These are phyloP conservation scores for Auricularia sp. DNA, from an alignment of 768 basidiomycete species.

Conservation along the genomic window DNA sequence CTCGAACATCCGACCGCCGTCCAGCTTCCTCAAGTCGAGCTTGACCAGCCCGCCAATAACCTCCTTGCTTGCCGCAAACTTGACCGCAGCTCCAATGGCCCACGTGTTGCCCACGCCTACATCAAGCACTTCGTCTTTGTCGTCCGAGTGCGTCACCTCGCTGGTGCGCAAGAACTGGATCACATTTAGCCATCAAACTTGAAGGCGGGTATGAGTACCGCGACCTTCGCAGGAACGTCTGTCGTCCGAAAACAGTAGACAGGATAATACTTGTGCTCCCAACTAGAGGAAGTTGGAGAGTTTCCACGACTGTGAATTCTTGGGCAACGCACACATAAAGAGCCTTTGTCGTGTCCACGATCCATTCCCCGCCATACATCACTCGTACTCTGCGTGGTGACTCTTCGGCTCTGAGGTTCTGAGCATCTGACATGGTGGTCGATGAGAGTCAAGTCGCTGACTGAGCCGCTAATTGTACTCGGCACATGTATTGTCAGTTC, in stretches of 20 bases:
- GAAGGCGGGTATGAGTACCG: not conserved
- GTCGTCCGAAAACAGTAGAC: conserved; percentile 41
- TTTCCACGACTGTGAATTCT: too few relatives aligned
- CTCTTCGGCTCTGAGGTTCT: conserved; percentile 37
- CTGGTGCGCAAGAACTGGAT: conserved; percentile 24
- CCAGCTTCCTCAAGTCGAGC: conserved; percentile 28
- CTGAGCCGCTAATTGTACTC: too few relatives aligned
- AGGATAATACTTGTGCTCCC: conserved; percentile 47
- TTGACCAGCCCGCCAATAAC: conserved; percentile 39
- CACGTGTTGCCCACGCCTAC: conserved; percentile 32
- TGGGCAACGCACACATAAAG: conserved; percentile 48
- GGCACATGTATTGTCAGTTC: too few relatives aligned
- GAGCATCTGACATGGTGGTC: too few relatives aligned
- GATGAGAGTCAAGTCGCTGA: too few relatives aligned
- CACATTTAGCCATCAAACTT: not conserved
- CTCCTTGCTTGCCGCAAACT: conserved; percentile 23
- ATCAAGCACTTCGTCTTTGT: conserved; percentile 33
- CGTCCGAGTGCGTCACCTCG: conserved; percentile 21
- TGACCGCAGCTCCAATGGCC: conserved; percentile 31
- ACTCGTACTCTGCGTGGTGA: conserved; percentile 44
- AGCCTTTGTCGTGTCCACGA: conserved; percentile 47
- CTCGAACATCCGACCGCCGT: conserved; percentile 53
- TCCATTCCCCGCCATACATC: conserved; percentile 38
- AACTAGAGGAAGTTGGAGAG: conserved; percentile 28
- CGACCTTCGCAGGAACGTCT: conserved; percentile 31